Evolutionary conservation across 2,329 filamentous ascomycete genomes (phyloP), one percentile per base, ranked within the genome.

Genomic region (Penicillium sp.): DNA sequence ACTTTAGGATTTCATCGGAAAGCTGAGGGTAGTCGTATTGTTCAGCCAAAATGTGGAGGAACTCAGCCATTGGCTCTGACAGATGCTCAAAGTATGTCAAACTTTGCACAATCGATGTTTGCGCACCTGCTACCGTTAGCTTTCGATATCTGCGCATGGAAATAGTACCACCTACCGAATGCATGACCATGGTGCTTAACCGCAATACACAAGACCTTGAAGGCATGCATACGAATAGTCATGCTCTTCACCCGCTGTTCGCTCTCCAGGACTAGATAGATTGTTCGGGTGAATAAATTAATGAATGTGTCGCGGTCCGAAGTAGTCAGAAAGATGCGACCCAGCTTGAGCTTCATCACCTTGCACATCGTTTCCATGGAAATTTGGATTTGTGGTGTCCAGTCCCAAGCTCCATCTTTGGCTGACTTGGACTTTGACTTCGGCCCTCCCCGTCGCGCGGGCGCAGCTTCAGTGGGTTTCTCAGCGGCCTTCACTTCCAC

Each of bases 11-110:
- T 70, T 99, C 94, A 71, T 97, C 94, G 4, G 92, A 89, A 8
- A 99, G 82, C 68, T 99, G 94, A 14, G 92, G 90, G 71, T 97
- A 96, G 75, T 99, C 94, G 77, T 97, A 99, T 77, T 97, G 93
- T 71, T 97, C 92, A 1, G 92, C 88, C 23, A 99, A 81, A 67
- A 97, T 99, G 66, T 97, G 91, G 4, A 99, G 79, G 66, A 99
- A 96, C 72, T 99, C 95, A 28, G 94, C 94, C 94, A 99, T 99
- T 1, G 94, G 94, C 69, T 99, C 94, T 0, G 94, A 93, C n/a
- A 99, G 79, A 74, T 99, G 94, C 75, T 99, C 94, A 67, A 97
- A 99, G 72, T 99, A 99, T 5, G 94, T 96, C 62, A 99, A 78
- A 70, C 94, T 97, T 73, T 99, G 94, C 51, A 97, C 92, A 67